phyloP scores from a whole-genome alignment of 208 protist genomes.

The Trichomonas vaginalis region DNA sequence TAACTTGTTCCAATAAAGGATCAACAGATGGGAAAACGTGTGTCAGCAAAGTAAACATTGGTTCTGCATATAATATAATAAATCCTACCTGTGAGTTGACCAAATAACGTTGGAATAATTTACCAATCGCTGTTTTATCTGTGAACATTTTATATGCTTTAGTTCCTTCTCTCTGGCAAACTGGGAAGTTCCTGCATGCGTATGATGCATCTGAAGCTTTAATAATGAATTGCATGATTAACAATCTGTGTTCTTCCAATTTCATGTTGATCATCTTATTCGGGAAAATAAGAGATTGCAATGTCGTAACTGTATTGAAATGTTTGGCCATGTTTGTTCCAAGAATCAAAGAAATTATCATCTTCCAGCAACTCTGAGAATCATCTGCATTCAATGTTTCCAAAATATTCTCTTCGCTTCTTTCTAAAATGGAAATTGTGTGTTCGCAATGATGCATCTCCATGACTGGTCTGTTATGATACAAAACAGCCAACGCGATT shows the following conservation, averaged over 20 bases:
- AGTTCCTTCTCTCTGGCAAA: background rate
- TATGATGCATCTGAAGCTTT: background rate
- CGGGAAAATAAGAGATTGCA: background rate
- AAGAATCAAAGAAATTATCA: background rate
- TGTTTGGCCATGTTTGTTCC: background rate
- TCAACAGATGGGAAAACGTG: background rate
- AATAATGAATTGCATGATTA: background rate
- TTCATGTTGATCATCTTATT: background rate
- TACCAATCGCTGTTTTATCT: background rate
- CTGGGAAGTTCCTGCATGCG: background rate
- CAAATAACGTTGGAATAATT: background rate
- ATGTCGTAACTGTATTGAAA: background rate
- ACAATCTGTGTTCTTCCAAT: background rate
- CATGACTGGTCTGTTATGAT: background rate
- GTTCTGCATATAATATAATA: background rate
- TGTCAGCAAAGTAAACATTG: background rate
- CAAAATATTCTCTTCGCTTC: background rate
- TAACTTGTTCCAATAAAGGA: background rate
- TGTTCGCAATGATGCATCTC: constrained; percentile 11
- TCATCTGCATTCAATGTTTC: background rate
- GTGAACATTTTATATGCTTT: background rate
- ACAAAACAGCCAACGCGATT: background rate
- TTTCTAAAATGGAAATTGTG: background rate
- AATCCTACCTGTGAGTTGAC: background rate
- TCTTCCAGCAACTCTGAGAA: background rate